Evolutionary conservation across 257 asterid species (phyloP).

Genomic region (Nicotiana noctiflora): DNA sequence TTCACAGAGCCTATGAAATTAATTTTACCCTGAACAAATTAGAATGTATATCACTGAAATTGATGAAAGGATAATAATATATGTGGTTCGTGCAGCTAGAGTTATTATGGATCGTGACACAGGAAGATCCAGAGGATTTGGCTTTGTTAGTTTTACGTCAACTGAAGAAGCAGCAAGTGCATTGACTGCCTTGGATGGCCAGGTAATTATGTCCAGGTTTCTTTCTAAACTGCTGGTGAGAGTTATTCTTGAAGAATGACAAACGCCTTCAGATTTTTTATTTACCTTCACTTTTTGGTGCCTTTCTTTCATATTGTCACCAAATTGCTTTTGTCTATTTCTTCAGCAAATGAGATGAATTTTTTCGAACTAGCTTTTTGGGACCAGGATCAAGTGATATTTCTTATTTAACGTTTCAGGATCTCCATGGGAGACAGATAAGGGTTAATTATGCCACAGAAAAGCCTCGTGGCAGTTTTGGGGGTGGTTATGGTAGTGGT

Average conservation of each 20-base stretch:
- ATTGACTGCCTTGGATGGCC: constrained; percentile 70
- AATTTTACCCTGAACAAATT: not conserved
- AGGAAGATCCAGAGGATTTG: constrained; percentile 92
- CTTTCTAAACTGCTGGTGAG: not conserved
- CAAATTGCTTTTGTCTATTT: not conserved
- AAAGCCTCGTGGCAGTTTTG: constrained; percentile 24
- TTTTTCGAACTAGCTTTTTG: not conserved
- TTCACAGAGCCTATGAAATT: not conserved
- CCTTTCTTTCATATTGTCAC: not conserved
- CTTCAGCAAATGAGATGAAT: not conserved
- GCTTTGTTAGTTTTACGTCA: constrained; percentile 67
- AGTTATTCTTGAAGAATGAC: not conserved
- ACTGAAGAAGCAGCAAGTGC: constrained; percentile 72
- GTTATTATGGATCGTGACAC: constrained; percentile 67
- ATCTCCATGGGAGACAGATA: constrained; percentile 32
- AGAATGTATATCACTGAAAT: not conserved
- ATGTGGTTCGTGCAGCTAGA: constrained; percentile 41
- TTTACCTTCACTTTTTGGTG: not conserved
- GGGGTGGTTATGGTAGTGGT: constrained; percentile 12
- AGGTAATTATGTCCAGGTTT: constrained; percentile 38
- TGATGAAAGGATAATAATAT: not conserved
- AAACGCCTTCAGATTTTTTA: not conserved
- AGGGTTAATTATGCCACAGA: constrained; percentile 38
- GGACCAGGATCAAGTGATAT: not conserved
- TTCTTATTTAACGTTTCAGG: constrained; percentile 15